Evolutionary conservation across 1,139 yeast species (phyloP), one percentile per base, ranked within the genome.

Genomic region (Yamadazyma oceani): DNA sequence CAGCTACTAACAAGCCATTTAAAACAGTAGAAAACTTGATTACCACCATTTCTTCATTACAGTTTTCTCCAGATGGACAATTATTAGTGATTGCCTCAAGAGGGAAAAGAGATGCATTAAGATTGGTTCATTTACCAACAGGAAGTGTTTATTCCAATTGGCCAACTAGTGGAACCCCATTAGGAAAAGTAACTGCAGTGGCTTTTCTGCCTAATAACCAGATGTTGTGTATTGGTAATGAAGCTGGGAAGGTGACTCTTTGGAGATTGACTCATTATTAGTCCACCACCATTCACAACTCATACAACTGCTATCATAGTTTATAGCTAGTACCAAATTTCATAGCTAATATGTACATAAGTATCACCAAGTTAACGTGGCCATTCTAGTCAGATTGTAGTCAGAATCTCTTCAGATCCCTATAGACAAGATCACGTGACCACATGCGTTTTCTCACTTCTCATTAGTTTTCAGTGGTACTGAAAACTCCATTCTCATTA

Each of bases 101-200:
- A 51, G 92, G 85, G 5, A 81, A 84, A 64, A 80, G 85, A 54
- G 97, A 94, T 60, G 88, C 96, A 1, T 68, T 94, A 46, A 77
- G 90, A 53, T 60, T 94, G 48, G 92, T 89, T 11, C 98, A 94
- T 55, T 64, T 92, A 42, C 96, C 97, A 10, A 75, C 89, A 9
- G 89, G 92, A 44, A 78, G 87, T 10, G 96, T 87, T 3, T 94
- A 82, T 62, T 74, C 82, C 39, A 94, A 94, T 68, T 94, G 98
- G 98, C 99, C 99, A 15, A 92, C 97, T 2, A 82, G 92, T 40
- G 92, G 89, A 7, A 90, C 99, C 0, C 98, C 98, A 3, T 74
- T 94, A 48, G 99, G 98, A 17, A 81, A 83, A 49, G 96, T 94
- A 30, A 87, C 97, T 1, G 66, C 84, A n/a, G 83, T 80, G 3